These are phyloP conservation scores for Penicillium verrucosum DNA, from an alignment of 2,329 filamentous ascomycete species.

Conservation along the genomic window DNA sequence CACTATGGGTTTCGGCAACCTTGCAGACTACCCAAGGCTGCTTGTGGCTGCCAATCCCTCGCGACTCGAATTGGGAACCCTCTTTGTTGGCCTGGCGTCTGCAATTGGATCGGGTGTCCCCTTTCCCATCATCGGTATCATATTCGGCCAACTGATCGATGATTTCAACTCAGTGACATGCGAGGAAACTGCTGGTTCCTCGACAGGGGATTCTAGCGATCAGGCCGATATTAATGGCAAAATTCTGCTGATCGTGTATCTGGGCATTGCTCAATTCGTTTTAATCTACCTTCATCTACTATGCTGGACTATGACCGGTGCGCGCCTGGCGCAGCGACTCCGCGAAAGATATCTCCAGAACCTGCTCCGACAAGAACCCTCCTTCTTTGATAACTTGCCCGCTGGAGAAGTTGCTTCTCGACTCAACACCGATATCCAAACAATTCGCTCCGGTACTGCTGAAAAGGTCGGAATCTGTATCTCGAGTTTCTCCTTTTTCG, in stretches of 20 bases:
- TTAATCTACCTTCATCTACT: constrained; percentile 63
- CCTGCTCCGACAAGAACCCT: constrained; percentile 59
- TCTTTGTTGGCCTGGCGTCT: constrained; percentile 27
- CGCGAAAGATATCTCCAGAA: constrained; percentile 59
- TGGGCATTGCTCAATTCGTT: constrained; percentile 61
- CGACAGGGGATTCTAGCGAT: constrained; percentile 18
- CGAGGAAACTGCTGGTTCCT: constrained; percentile 1
- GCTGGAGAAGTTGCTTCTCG: constrained; percentile 62
- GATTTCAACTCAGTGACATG: constrained; percentile 38
- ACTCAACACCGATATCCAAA: constrained; percentile 63
- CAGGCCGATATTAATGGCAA: constrained; percentile 46
- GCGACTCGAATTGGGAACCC: constrained; percentile 26
- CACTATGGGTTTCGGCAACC: constrained; percentile 30
- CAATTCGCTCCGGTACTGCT: constrained; percentile 64
- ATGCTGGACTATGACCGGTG: constrained; percentile 63
- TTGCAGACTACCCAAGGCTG: constrained; percentile 36
- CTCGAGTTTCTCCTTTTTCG: constrained; percentile 61
- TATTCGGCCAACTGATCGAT: constrained; percentile 42
- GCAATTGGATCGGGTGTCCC: constrained; percentile 41
- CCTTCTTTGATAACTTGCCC: constrained; percentile 62
- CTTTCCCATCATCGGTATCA: constrained; percentile 40
- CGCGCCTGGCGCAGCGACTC: constrained; percentile 61
- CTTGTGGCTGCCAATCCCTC: constrained; percentile 40
- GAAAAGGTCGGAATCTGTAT: constrained; percentile 69
- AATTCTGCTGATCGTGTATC: constrained; percentile 60